A percentile compares a stretch with the other conserved stretches of the same genome.
These are phyloP conservation scores for Calophaca sinica DNA, from an alignment of 306 rosid genomes.

Conservation along the genomic window DNA sequence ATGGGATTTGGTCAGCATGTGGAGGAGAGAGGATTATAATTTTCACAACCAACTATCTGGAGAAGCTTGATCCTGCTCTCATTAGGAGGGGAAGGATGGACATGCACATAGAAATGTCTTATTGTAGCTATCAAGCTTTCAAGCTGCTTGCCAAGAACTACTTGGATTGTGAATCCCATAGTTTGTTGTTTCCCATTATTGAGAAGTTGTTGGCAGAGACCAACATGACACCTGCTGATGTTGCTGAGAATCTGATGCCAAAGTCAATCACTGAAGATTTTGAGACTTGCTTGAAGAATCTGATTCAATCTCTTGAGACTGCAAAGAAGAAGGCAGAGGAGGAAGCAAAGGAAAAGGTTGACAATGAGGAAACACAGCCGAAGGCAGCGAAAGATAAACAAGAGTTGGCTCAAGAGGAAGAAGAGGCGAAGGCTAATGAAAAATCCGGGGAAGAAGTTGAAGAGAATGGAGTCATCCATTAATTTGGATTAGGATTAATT, in stretches of 20 bases:
- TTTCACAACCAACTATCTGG: conserved; percentile 70
- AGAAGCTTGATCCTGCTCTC: conserved; percentile 70
- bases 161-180: conserved; percentile 53
- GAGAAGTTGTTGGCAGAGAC: conserved; percentile 52
- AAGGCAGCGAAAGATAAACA: conserved; percentile 42
- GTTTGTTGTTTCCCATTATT: conserved; percentile 54
- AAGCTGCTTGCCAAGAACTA: conserved; percentile 69
- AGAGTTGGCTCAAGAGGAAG: neutral
- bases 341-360: conserved; percentile 42
- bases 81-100: conserved; percentile 76
- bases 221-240: conserved; percentile 68
- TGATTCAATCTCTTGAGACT: conserved; percentile 46
- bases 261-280: conserved; percentile 52
- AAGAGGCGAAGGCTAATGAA: conserved; percentile 18
- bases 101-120: conserved; percentile 66
- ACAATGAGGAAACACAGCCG: neutral
- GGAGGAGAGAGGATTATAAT: conserved; percentile 66
- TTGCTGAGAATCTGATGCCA: conserved; percentile 75
- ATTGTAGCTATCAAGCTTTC: conserved; percentile 66
- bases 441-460: conserved; percentile 10
- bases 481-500: too few species aligned
- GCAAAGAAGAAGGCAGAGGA: conserved; percentile 25
- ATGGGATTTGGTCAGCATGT: conserved; percentile 83
- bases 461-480: too few species aligned
- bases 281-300: conserved; percentile 50